phyloP scores from a whole-genome alignment of 768 basidiomycete genomes.

The Phlegmacium glaucopus region DNA sequence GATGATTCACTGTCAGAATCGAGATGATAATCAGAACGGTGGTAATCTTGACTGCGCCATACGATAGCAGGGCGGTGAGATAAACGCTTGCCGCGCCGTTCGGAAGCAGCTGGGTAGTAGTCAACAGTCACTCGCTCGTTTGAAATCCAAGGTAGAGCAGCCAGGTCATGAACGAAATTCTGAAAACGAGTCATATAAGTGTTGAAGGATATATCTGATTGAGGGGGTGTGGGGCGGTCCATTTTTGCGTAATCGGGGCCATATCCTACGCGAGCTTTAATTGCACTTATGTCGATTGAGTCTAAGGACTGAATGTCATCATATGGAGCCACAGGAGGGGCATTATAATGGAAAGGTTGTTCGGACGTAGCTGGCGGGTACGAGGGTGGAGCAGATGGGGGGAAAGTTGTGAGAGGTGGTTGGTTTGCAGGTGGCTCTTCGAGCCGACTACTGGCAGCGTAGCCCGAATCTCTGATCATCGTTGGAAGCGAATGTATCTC shows the following conservation, averaged over 20 bases:
- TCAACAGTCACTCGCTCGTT: conserved; percentile 38
- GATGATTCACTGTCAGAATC: neutral
- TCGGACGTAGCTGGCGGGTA: conserved; percentile 8
- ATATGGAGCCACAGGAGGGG: neutral
- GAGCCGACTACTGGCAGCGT: conserved; percentile 7
- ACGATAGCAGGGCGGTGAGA: conserved; percentile 21
- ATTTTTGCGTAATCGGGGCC: conserved; percentile 49
- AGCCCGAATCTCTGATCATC: conserved; percentile 17
- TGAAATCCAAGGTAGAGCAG: conserved; percentile 43
- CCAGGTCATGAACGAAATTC: conserved; percentile 31
- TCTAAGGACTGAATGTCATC: conserved; percentile 6
- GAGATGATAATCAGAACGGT: neutral
- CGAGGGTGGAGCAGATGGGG: conserved; percentile 5
- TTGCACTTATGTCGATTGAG: conserved; percentile 26
- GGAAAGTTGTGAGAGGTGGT: conserved; percentile 11
- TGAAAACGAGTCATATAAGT: conserved; percentile 32
- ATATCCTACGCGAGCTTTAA: conserved; percentile 37
- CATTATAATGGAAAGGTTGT: neutral
- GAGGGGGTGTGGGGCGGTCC: conserved; percentile 38
- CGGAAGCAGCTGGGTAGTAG: conserved; percentile 36
- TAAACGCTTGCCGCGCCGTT: conserved; percentile 5
- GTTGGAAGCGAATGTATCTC: neutral
- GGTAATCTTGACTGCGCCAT: conserved; percentile 20
- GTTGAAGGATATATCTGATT: conserved; percentile 29
- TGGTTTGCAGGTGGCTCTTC: conserved; percentile 1